Conservation (phyloP, 2,329 filamentous ascomycete species). For the Penicillium sp. region DNA sequence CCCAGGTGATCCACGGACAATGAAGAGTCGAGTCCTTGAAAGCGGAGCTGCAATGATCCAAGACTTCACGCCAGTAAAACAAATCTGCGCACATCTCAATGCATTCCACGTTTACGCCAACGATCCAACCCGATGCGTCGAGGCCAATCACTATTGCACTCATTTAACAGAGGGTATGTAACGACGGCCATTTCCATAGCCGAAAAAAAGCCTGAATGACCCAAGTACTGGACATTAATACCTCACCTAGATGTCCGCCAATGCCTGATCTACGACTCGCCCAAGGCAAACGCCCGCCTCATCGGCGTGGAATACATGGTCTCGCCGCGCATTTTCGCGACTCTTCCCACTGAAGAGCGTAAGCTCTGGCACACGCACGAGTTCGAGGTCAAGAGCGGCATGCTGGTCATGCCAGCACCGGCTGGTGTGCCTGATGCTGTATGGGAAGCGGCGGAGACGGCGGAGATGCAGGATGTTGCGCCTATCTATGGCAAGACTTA, state of each 20-base stretch:
- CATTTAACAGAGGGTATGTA: constrained; percentile 63
- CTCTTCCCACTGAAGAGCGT: constrained; percentile 66
- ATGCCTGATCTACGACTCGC: constrained; percentile 79
- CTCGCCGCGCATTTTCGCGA: constrained; percentile 65
- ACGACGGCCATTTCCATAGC: not conserved
- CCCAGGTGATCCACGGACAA: constrained; percentile 35
- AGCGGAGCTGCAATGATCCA: constrained; percentile 39
- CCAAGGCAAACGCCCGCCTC: constrained; percentile 65
- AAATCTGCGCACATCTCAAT: constrained; percentile 79
- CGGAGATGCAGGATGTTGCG: constrained; percentile 76
- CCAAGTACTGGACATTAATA: not conserved
- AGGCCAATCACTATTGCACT: constrained; percentile 82
- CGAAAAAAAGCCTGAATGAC: too few species aligned
- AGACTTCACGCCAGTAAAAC: constrained; percentile 67
- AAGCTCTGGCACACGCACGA: constrained; percentile 76
- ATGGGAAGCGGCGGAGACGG: constrained; percentile 76
- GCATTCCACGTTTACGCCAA: constrained; percentile 83
- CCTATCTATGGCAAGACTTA: constrained; percentile 79
- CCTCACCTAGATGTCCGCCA: constrained; percentile 66
- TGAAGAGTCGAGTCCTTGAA: constrained; percentile 41
- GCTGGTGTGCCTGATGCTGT: constrained; percentile 50
- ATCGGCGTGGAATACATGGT: constrained; percentile 92
- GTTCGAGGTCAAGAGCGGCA: constrained; percentile 47
- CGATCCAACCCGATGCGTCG: constrained; percentile 67
- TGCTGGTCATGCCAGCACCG: constrained; percentile 45